Percentiles rank a stretch among this genome's conserved stretches.
Conservation (phyloP, 257 asterid genomes). For the Solanum peruvianum region DNA sequence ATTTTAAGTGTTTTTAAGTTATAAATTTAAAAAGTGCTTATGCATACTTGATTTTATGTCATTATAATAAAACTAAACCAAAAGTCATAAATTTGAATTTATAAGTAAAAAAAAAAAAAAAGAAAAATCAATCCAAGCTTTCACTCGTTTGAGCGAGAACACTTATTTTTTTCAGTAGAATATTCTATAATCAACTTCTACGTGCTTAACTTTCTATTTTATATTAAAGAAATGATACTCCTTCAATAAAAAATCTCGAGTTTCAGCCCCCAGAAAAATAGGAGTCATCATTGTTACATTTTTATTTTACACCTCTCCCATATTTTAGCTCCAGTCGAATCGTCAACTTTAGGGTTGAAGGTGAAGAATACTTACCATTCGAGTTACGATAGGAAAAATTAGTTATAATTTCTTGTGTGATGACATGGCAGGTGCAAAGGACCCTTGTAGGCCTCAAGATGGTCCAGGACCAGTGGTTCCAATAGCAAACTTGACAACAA, state of each 20-base stretch:
- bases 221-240: neutral
- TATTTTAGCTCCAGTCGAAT: neutral
- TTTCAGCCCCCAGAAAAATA: rapidly evolving
- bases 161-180: too few species aligned
- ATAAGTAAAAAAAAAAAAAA: neutral
- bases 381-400: rapidly evolving
- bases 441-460: neutral
- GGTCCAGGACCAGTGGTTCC: neutral
- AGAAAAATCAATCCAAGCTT: too few species aligned
- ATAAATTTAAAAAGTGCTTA: neutral
- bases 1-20: neutral
- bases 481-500: neutral
- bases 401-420: neutral
- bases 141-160: neutral
- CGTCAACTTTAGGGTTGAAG: neutral
- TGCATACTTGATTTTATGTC: too few species aligned
- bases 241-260: neutral
- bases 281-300: rapidly evolving
- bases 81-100: neutral
- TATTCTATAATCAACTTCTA: too few species aligned
- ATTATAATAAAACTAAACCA: too few species aligned
- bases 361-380: neutral
- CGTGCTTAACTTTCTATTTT: neutral
- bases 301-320: neutral
- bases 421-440: neutral